Evolutionary conservation across 768 basidiomycete genomes (phyloP).

Genomic region (Termitomyces sp.): DNA sequence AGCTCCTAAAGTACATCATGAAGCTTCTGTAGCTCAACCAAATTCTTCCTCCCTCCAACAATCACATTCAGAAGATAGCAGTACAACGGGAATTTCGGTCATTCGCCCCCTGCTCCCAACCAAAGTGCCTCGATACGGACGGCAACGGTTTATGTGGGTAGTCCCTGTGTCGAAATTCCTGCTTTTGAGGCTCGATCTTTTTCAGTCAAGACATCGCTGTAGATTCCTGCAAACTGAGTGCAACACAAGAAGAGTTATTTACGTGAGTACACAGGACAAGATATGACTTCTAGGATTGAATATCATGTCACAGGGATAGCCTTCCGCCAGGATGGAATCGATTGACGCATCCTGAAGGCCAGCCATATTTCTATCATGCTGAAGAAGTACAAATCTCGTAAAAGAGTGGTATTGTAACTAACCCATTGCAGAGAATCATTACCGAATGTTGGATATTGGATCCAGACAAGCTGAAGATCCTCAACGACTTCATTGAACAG

Average conservation of each 20-base stretch:
- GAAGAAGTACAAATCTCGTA: neutral
- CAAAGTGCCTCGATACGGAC: slow-evolving; percentile 1
- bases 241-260: neutral
- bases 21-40: neutral
- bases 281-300: neutral
- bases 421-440: slow-evolving; percentile 1
- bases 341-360: slow-evolving; percentile 10
- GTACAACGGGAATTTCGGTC: neutral
- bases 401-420: neutral
- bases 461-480: neutral
- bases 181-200: neutral
- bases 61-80: neutral
- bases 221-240: neutral
- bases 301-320: neutral
- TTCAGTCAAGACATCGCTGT: neutral
- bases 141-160: neutral
- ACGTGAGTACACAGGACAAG: neutral
- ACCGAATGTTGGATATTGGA: slow-evolving; percentile 8
- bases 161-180: neutral
- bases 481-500: neutral
- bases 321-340: slow-evolving; percentile 8
- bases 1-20: neutral
- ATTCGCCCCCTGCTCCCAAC: neutral
- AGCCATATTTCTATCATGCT: slow-evolving; percentile 9
- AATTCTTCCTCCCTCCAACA: neutral